Conservation (phyloP, 2,329 filamentous ascomycete genomes). For the Pseudogymnoascus sp. region DNA sequence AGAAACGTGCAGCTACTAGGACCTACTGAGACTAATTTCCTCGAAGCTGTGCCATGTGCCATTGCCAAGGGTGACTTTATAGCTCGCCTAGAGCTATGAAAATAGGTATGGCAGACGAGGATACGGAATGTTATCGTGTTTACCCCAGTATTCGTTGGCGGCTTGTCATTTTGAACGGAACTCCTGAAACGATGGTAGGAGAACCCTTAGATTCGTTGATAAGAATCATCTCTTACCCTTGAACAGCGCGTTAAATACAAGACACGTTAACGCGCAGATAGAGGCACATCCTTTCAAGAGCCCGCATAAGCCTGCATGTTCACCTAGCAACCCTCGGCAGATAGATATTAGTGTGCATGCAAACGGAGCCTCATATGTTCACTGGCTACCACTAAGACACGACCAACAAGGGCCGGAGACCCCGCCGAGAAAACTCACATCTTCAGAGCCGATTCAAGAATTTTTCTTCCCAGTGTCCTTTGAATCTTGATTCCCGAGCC, state of each 20-base stretch:
- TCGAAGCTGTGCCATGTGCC: constrained; percentile 1
- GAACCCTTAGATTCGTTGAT: constrained; percentile 6
- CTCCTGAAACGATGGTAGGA: neutral
- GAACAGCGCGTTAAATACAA: constrained; percentile 11
- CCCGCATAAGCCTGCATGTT: constrained; percentile 28
- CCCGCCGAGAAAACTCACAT: constrained; percentile 36
- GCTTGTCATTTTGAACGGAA: neutral
- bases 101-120: neutral
- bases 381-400: constrained; percentile 37
- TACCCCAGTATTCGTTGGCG: constrained; percentile 1
- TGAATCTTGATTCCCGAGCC: constrained; percentile 12
- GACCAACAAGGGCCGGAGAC: constrained; percentile 38
- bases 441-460: constrained; percentile 3
- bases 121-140: neutral
- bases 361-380: constrained; percentile 40
- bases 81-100: neutral
- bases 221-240: constrained; percentile 30
- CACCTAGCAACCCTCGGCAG: constrained; percentile 6
- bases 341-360: constrained; percentile 1
- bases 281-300: constrained; percentile 29
- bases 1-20: constrained; percentile 9
- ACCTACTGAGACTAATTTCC: constrained; percentile 11
- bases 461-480: constrained; percentile 13
- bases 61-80: neutral
- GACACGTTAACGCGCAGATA: constrained; percentile 37